Evolutionary conservation across 2,329 filamentous ascomycete genomes (phyloP), one percentile per base, ranked within the genome.

Genomic region (Talaromyces sp.): DNA sequence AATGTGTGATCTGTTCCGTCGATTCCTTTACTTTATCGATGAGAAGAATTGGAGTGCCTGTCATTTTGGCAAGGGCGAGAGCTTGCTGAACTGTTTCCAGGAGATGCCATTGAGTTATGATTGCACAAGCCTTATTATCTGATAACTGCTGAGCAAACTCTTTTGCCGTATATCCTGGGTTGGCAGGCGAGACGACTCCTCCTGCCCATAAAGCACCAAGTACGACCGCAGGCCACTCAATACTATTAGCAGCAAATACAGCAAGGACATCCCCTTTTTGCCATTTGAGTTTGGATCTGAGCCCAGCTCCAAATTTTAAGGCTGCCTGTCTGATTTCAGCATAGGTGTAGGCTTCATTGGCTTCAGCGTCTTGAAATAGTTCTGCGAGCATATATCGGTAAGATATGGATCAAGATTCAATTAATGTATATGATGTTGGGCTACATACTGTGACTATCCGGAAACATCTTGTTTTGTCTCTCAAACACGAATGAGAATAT

Each of bases 201-300:
- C 79, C 78, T 0, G 75, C 76, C 79, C 78, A 81, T 13, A 80
- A 68, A 6, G 82, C 71, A 3, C 79, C 75, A 60, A 82, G 80
- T 22, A 79, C 41, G 16, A 61, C 37, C n/a, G 35, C 35, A 14
- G 56, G 56, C 33, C 33, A 39, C 22, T 59, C 56, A 14, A 59
- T 59, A 16, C 33, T 39, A 59, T 59, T 59, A 16, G 8, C 8
- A 59, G 33, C 31, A 7, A 59, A 37, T 10, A 59, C 16, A n/a
- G 37, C 56, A 3, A 59, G 2, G 3, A 59, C 56, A 11, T 59
- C 10, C 9, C 35, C 56, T 2, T 22, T 59, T 43, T 59, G n/a
- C 56, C 56, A 59, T 37, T 27, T 22, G 3, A 37, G n/a, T 39
- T 59, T 16, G 14, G 35, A 37, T 59, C 24, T 37, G 6, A 59